Conservation (phyloP, 176 grass and related monocot species). For the Triticum turgidum region DNA sequence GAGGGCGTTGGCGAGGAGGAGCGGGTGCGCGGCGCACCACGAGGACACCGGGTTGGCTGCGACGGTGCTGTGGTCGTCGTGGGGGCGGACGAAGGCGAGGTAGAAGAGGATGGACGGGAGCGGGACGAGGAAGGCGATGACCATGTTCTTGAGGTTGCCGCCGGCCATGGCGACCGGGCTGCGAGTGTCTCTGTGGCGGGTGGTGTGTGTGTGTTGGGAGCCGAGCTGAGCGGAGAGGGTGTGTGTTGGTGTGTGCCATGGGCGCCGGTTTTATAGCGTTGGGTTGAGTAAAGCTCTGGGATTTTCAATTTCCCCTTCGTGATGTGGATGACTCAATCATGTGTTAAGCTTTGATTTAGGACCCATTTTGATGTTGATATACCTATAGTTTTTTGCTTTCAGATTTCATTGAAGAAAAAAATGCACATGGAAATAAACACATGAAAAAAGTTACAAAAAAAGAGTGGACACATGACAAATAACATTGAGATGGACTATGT, state of each 20-base stretch:
- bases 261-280: background rate
- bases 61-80: too few species aligned
- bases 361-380: too few species aligned
- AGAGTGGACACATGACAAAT: too few species aligned
- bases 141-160: conserved; percentile 60
- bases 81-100: conserved; percentile 51
- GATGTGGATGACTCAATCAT: too few species aligned
- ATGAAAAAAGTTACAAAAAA: too few species aligned
- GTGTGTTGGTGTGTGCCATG: background rate
- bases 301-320: too few species aligned
- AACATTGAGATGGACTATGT: too few species aligned
- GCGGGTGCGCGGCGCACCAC: conserved; percentile 71
- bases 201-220: background rate
- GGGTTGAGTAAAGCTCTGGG: too few species aligned
- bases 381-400: too few species aligned
- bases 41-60: conserved; percentile 7
- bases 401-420: too few species aligned
- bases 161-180: conserved; percentile 19
- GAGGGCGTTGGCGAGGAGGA: conserved; percentile 80
- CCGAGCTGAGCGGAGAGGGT: background rate
- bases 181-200: background rate
- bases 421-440: too few species aligned
- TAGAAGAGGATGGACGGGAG: conserved; percentile 90
- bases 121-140: conserved; percentile 63
- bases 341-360: too few species aligned